Percentiles rank a stretch among this genome's conserved stretches.
Conservation (phyloP, 805 yeast species). For the Hanseniaspora valbyensis region DNA sequence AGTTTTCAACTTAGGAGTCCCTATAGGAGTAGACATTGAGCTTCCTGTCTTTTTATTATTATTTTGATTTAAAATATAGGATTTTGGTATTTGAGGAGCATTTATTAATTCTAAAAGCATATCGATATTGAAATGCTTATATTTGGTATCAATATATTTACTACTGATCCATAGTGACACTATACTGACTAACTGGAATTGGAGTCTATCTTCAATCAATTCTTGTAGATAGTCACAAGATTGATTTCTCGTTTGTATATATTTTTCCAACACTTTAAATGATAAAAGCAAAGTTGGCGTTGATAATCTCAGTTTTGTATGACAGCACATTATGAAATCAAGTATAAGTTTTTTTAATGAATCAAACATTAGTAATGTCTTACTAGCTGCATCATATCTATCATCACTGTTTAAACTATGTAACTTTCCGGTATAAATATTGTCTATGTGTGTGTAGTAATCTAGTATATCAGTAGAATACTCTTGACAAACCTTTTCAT, state of each 20-base stretch:
- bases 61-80: background rate
- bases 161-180: slow-evolving; percentile 85
- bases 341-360: slow-evolving; percentile 65
- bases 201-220: slow-evolving; percentile 12
- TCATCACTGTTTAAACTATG: background rate
- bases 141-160: slow-evolving; percentile 60
- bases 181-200: slow-evolving; percentile 63
- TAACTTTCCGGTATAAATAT: background rate
- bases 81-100: slow-evolving; percentile 35
- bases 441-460: slow-evolving; percentile 3
- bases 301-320: slow-evolving; percentile 49
- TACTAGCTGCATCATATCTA: background rate
- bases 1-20: slow-evolving; percentile 3
- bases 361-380: slow-evolving; percentile 18
- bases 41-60: slow-evolving; percentile 8
- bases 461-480: slow-evolving; percentile 12
- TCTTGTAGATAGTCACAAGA: background rate
- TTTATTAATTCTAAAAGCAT: slow-evolving; percentile 35
- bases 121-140: slow-evolving; percentile 45
- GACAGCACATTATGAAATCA: slow-evolving; percentile 68
- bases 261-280: slow-evolving; percentile 69
- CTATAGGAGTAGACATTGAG: slow-evolving; percentile 12
- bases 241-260: slow-evolving; percentile 34
- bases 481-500: slow-evolving; percentile 15
- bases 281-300: slow-evolving; percentile 57